These are phyloP conservation scores for Pugionium cornutum DNA, from an alignment of 345 rosid genomes.

Conservation along the genomic window DNA sequence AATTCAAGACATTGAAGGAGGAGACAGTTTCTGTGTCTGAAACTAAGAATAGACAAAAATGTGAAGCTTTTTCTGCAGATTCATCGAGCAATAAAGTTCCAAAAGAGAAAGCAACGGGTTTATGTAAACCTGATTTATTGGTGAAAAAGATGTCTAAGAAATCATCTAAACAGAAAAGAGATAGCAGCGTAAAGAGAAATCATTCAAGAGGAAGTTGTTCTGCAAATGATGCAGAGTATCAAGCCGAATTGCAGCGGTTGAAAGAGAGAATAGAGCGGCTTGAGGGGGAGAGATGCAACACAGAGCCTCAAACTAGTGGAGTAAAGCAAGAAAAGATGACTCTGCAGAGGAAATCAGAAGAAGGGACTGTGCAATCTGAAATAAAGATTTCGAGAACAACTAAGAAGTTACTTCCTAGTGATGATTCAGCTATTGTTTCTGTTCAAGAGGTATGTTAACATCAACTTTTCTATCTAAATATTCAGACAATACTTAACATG, in stretches of 20 bases:
- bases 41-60: slow-evolving; percentile 25
- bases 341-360: slow-evolving; percentile 49
- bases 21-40: slow-evolving; percentile 27
- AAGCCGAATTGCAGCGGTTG: slow-evolving; percentile 25
- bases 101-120: slow-evolving; percentile 31
- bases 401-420: slow-evolving; percentile 45
- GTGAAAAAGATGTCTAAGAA: slow-evolving; percentile 42
- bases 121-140: slow-evolving; percentile 18
- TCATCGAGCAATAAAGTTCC: slow-evolving; percentile 36
- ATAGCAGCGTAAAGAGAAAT: slow-evolving; percentile 34
- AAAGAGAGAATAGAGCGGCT: slow-evolving; percentile 42
- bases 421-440: slow-evolving; percentile 34
- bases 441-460: slow-evolving; percentile 41
- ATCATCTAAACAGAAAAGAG: slow-evolving; percentile 40
- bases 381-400: neutral
- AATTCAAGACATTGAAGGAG: slow-evolving; percentile 29
- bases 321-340: slow-evolving; percentile 48
- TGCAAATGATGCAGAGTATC: slow-evolving; percentile 39
- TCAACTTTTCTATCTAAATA: too few relatives aligned
- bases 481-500: neutral
- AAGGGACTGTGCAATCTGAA: slow-evolving; percentile 47
- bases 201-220: slow-evolving; percentile 34
- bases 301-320: slow-evolving; percentile 35
- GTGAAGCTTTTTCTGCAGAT: slow-evolving; percentile 25
- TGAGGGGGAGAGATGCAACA: slow-evolving; percentile 39